Evolutionary conservation across 2,329 filamentous ascomycete genomes (phyloP).

Genomic region (Sarocladium brachiariae): DNA sequence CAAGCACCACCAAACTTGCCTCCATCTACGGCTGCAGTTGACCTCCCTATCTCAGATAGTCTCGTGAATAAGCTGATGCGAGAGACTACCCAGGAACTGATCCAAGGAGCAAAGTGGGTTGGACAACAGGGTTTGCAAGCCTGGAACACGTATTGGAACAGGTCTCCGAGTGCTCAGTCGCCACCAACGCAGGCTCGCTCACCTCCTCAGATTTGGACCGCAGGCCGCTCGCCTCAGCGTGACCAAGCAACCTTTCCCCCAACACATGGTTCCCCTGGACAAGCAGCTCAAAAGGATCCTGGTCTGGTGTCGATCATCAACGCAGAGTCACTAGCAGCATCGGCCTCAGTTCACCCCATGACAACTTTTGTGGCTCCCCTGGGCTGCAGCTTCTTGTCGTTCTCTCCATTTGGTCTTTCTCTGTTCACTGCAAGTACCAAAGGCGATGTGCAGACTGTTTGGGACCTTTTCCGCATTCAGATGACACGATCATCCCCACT

Average conservation of each 20-base stretch:
- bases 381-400: constrained; percentile 75
- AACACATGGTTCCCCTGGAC: constrained; percentile 60
- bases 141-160: constrained; percentile 77
- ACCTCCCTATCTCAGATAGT: constrained; percentile 65
- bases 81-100: constrained; percentile 71
- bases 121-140: constrained; percentile 70
- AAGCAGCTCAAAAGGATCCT: constrained; percentile 55
- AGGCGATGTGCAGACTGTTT: constrained; percentile 76
- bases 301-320: constrained; percentile 71
- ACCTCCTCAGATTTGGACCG: constrained; percentile 40
- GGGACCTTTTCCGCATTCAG: constrained; percentile 67
- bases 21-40: constrained; percentile 57
- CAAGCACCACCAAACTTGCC: constrained; percentile 65
- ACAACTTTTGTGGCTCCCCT: constrained; percentile 65
- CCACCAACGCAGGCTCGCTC: constrained; percentile 40
- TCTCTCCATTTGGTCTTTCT: constrained; percentile 65
- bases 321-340: constrained; percentile 50
- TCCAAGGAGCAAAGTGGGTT: constrained; percentile 68
- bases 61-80: constrained; percentile 71
- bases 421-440: constrained; percentile 76
- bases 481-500: constrained; percentile 55
- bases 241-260: constrained; percentile 59
- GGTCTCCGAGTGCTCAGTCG: constrained; percentile 34
- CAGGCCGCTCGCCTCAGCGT: constrained; percentile 35
- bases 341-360: constrained; percentile 51